Percentiles rank a stretch among this genome's conserved stretches.
Evolutionary conservation across 139 green algal genomes (phyloP).

Genomic region (Pycnococcus provasolii): DNA sequence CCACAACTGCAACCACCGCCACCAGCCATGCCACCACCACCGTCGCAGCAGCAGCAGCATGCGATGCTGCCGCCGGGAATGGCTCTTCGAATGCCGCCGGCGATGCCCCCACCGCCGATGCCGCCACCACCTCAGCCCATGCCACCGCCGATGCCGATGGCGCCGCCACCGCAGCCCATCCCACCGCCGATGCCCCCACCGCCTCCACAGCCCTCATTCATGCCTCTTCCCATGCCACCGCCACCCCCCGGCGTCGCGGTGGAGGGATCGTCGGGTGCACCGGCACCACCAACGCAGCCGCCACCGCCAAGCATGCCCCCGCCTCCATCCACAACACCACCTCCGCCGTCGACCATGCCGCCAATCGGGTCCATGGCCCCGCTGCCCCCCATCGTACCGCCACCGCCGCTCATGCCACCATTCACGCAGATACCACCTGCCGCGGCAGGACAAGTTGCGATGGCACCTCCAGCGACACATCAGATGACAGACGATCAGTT

Average conservation of each 20-base stretch:
- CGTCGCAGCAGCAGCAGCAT: not conserved
- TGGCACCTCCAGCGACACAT: not conserved
- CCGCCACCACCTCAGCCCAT: constrained; percentile 4
- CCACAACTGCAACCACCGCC: not conserved
- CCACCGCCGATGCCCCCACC: not conserved
- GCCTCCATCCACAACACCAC: not conserved
- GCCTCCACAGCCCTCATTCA: not conserved
- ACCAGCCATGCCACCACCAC: not conserved
- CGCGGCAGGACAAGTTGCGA: constrained; percentile 1
- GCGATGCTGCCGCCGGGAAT: not conserved
- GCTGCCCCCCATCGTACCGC: too few species aligned
- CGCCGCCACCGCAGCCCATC: not conserved
- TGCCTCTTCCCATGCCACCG: not conserved
- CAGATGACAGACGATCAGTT: constrained; percentile 25
- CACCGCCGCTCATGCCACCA: not conserved
- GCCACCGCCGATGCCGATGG: not conserved
- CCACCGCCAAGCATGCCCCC: not conserved
- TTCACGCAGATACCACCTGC: constrained; percentile 24
- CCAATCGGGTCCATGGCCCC: not conserved
- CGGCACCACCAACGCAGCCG: not conserved
- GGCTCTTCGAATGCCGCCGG: not conserved
- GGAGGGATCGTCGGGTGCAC: too few species aligned
- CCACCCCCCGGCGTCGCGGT: not conserved
- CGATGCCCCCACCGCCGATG: not conserved
- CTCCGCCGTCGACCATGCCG: not conserved